These are phyloP conservation scores for Phytophthora nicotianae DNA, from an alignment of 352 stramenopile genomes.

Conservation along the genomic window DNA sequence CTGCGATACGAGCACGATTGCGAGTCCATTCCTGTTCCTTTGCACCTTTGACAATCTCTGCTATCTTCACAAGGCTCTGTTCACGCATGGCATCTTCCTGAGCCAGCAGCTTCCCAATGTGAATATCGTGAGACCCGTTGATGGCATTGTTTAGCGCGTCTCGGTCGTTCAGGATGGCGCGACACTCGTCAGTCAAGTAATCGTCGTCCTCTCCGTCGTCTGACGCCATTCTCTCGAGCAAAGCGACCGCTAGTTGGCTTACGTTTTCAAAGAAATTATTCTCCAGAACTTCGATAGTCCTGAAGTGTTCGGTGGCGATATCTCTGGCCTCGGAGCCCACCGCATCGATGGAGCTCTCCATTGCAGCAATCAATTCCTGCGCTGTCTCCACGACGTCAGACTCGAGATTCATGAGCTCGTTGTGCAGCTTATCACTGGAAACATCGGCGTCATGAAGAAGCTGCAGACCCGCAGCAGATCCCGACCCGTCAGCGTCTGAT, in stretches of 20 bases:
- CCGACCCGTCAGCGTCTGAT: conserved; percentile 40
- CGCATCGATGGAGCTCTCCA: conserved; percentile 71
- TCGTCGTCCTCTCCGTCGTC: conserved; percentile 84
- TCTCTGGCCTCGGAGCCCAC: conserved; percentile 68
- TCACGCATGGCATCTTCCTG: conserved; percentile 88
- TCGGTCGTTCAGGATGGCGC: conserved; percentile 80
- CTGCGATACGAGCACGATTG: conserved; percentile 73
- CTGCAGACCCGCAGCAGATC: conserved; percentile 55
- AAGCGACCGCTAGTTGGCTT: conserved; percentile 73
- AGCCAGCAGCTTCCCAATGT: conserved; percentile 89
- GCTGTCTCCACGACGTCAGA: conserved; percentile 83
- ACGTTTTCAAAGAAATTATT: conserved; percentile 92
- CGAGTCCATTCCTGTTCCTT: conserved; percentile 77
- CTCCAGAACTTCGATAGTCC: conserved; percentile 89
- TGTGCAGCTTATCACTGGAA: conserved; percentile 86
- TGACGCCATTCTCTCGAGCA: conserved; percentile 78
- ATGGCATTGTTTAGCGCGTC: conserved; percentile 89
- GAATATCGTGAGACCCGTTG: conserved; percentile 91
- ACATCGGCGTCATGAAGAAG: conserved; percentile 84
- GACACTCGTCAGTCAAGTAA: conserved; percentile 80
- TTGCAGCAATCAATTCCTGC: conserved; percentile 63
- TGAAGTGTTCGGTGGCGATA: conserved; percentile 85
- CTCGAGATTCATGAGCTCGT: conserved; percentile 89
- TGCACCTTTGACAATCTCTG: conserved; percentile 60
- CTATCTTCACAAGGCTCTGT: conserved; percentile 76